Evolutionary conservation across 2,329 filamentous ascomycete genomes (phyloP), one percentile per base, ranked within the genome.

Genomic region (Cytospora piceae): DNA sequence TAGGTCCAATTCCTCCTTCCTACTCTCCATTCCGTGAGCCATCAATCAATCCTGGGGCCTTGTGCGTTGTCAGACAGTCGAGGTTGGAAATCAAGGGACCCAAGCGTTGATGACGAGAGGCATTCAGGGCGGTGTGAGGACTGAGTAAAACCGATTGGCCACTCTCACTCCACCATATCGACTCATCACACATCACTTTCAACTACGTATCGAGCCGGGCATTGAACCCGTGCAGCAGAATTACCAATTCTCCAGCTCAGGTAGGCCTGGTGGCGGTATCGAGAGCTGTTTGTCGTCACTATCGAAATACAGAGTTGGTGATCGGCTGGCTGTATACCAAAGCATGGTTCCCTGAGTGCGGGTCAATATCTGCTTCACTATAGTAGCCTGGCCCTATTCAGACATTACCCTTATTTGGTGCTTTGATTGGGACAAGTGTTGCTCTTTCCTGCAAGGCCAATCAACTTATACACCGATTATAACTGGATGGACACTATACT

Each of bases 91-190:
- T 22, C 42, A 55, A 57, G 9, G 31, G 56, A 57, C 42, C 29
- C 39, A 57, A 32, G 42, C 46, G 53, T 12, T 32, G 51, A 46
- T 51, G 61, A 57, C 39, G 42, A 46, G 42, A 20, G 60, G 53
- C 31, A 57, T 49, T 31, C 53, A 27, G 20, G 24, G 53, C 53
- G 61, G 53, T 63, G 61, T 63, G 53, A 55, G 39, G 61, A 39
- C 9, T 51, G 60, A 46, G 29, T 22, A 51, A 57, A 42, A 27
- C 12, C 12, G 29, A 57, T 17, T 55, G 29, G 53, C 53, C 37
- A 42, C 55, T 55, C 46, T 63, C 46, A 37, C 32, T n/a, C 46
- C 39, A 29, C n/a, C n/a, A 22, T 62, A n/a, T 31, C 60, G 60
- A 62, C 52, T 63, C 61, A 63, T 56, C 29, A 56, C 54, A 34